A percentile compares a stretch with the other conserved stretches of the same genome.
Conservation (phyloP, 345 rosid species). For the Geranium brycei region DNA sequence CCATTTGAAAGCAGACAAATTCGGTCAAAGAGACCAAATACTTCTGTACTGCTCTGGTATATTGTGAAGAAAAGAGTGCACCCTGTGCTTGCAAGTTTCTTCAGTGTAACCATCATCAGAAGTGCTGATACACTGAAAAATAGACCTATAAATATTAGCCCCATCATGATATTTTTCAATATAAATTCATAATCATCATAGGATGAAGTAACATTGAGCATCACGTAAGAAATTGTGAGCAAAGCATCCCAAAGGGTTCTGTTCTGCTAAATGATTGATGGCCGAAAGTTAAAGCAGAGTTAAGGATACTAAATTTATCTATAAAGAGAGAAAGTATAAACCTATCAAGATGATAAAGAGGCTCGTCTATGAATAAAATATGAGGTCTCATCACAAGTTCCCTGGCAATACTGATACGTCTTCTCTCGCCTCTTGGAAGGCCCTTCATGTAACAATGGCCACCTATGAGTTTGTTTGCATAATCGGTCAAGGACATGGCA, state of each 20-base stretch:
- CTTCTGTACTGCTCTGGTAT: conserved; percentile 94
- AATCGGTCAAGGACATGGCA: conserved; percentile 85
- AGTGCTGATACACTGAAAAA: conserved; percentile 80
- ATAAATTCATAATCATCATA: no score
- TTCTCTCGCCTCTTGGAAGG: conserved; percentile 80
- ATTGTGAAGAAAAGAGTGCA: conserved; percentile 90
- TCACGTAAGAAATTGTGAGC: no score
- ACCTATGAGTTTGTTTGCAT: conserved; percentile 89
- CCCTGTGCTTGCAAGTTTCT: conserved; percentile 92
- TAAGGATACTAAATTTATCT: no score
- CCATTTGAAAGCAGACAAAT: conserved; percentile 98
- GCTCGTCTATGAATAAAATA: conserved; percentile 82
- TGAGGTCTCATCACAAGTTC: conserved; percentile 97
- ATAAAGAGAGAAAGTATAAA: conserved; percentile 6
- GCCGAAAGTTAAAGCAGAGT: background rate
- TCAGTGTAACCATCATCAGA: conserved; percentile 97
- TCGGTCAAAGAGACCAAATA: conserved; percentile 95
- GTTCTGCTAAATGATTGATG: background rate
- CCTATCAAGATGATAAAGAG: conserved; percentile 99
- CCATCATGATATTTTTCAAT: background rate
- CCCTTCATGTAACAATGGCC: conserved; percentile 97
- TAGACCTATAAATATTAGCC: background rate
- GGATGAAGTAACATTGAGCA: no score
- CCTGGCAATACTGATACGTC: conserved; percentile 93
- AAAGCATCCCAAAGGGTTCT: no score